Evolutionary conservation across 768 basidiomycete genomes (phyloP), one percentile per base, ranked within the genome.

Genomic region (Leccinum truebloodii): DNA sequence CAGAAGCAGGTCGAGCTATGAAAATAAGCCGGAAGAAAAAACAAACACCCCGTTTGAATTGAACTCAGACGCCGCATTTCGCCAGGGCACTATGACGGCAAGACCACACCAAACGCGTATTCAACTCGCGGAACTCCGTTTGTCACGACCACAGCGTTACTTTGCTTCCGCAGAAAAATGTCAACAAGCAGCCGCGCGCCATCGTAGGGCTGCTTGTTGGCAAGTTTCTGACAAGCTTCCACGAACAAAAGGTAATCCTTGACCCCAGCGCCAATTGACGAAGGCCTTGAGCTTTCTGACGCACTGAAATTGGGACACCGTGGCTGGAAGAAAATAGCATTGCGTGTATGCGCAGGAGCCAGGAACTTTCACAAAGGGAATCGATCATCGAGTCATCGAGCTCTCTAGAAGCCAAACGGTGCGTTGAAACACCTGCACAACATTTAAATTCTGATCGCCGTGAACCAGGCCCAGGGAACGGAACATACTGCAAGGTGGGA

Each of bases 71-170:
- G 20, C 64, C 67, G 64, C 63, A 61, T 55, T 58, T 63, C 61
- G 63, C 41, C 69, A 69, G 55, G 69, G 69, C 44, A n/a, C 3
- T 39, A 34, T 70, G 60, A 71, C 69, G 67, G 69, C 69, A 70
- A 64, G 61, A 71, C 59, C 62, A 59, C 64, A 66, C 67, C 64
- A 69, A 69, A 71, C 58, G 59, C 67, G 67, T 55, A 55, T 53
- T 55, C 59, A 50, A 32, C 57, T 57, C 57, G 65, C 64, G 57
- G 62, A 66, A 59, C 62, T 66, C 59, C 53, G 54, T 61, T 59
- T 63, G 55, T 20, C 53, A 64, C 61, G 22, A 24, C 62, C 49
- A 71, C 52, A 30, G 57, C 48, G 54, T 59, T 55, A 55, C 48
- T 61, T 62, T 70, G 69, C 61, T 67, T 61, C 63, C 65, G 62